Conservation (phyloP, 1,284 basidiomycete genomes). For the Caloboletus inedulis region DNA sequence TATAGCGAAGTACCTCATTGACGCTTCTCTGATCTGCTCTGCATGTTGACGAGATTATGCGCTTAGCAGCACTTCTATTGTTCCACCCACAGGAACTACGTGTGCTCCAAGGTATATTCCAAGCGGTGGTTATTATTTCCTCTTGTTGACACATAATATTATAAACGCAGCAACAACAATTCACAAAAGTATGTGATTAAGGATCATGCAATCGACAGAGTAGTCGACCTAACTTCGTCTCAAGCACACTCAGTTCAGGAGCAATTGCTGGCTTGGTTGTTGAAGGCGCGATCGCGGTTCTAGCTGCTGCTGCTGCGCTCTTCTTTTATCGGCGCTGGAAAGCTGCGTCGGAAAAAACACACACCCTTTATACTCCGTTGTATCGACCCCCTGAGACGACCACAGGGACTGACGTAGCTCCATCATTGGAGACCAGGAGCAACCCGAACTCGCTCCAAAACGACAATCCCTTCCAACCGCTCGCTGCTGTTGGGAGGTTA, state of each 20-base stretch:
- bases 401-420: constrained; percentile 3
- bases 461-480: neutral
- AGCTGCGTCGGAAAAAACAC: neutral
- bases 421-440: constrained; percentile 8
- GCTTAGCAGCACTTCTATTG: neutral
- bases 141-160: neutral
- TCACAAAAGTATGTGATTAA: constrained; percentile 14
- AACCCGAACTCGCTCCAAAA: neutral
- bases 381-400: constrained; percentile 4
- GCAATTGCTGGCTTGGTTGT: constrained; percentile 25
- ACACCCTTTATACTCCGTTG: constrained; percentile 3
- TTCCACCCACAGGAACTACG: neutral
- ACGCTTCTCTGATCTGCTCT: neutral
- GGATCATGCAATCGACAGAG: neutral
- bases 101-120: constrained; percentile 14
- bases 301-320: constrained; percentile 17
- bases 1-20: constrained; percentile 11
- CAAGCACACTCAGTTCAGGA: constrained; percentile 23
- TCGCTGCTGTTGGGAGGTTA: neutral
- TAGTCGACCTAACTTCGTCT: neutral
- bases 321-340: constrained; percentile 29
- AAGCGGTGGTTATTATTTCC: neutral
- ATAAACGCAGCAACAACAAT: neutral
- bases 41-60: neutral
- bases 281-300: constrained; percentile 12